Evolutionary conservation across 2,329 filamentous ascomycete genomes (phyloP), one percentile per base, ranked within the genome.

Genomic region (Aspergillus sergii): DNA sequence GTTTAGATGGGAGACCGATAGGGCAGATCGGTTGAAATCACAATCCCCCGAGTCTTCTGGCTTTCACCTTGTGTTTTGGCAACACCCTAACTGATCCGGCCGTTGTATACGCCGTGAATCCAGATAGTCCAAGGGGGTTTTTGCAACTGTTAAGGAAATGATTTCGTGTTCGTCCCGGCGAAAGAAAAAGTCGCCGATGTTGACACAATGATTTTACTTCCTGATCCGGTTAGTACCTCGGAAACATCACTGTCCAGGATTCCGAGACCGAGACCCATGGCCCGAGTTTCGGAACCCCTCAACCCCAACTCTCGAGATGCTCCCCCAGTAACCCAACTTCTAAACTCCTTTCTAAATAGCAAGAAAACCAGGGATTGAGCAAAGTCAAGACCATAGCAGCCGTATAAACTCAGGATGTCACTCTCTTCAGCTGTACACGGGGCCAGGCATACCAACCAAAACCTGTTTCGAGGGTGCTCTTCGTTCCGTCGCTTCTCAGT

Each of bases 401-500:
- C 11, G 6, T 21, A 32, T 23, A 4, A 14, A 41, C 8, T 4
- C 36, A 61, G 19, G 0, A 69, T 68, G 65, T 58, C 55, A 16
- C 46, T 66, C 16, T 39, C 57, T 45, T 41, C 46, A 1, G 3
- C 39, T 12, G 12, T 56, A 23, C 50, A 61, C 23, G 36, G 57
- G 39, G 43, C 58, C 30, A 57, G 56, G 6, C 61, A 48, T 26
- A 19, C 32, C 16, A 12, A 21, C 53, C 45, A 41, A 43, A 23
- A 16, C 51, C 19, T 50, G 26, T 51, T 12, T 50, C 41, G n/a
- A 39, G 43, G 34, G 32, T 48, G 16, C 46, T n/a, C 45, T 43
- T n/a, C 63, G 5, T 51, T 28, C 41, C 62, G 64, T 41, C n/a
- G 34, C 32, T 68, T 70, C 66, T 68, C 67, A 50, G 56, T 51